Percentiles rank a stretch among this genome's conserved stretches.
Conservation (phyloP, 495 filamentous ascomycete species). For the Penicillium angulare region DNA sequence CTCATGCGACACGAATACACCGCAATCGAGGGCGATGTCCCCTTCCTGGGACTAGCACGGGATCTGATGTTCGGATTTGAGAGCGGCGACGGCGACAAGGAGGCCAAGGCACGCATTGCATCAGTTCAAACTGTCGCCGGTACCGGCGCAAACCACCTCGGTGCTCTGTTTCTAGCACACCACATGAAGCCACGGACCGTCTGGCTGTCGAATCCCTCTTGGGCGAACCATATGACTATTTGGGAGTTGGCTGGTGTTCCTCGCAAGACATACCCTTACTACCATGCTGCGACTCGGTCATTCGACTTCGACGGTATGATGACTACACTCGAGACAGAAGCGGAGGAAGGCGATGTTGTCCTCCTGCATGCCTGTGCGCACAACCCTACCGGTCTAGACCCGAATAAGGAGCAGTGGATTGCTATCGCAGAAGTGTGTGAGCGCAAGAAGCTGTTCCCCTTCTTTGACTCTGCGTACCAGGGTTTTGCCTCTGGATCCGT, state of each 20-base stretch:
- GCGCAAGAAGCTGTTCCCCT: conserved; percentile 51
- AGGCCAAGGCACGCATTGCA: conserved; percentile 38
- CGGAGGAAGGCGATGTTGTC: conserved; percentile 43
- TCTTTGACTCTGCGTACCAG: conserved; percentile 58
- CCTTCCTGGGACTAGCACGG: conserved; percentile 42
- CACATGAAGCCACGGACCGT: conserved; percentile 46
- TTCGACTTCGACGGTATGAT: conserved; percentile 50
- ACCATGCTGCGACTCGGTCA: conserved; percentile 41
- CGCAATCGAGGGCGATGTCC: conserved; percentile 46
- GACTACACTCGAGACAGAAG: conserved; percentile 40
- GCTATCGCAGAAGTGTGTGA: conserved; percentile 50
- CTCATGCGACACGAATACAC: conserved; percentile 48
- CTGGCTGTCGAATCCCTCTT: conserved; percentile 50
- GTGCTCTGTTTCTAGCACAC: conserved; percentile 75
- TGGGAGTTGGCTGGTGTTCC: conserved; percentile 45
- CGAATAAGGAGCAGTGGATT: conserved; percentile 53
- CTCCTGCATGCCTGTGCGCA: conserved; percentile 55
- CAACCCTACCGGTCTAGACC: conserved; percentile 56
- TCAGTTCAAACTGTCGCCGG: conserved; percentile 80
- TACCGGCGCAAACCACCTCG: conserved; percentile 86
- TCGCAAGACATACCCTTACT: conserved; percentile 51
- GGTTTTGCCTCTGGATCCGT: conserved; percentile 55
- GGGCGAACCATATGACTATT: conserved; percentile 50
- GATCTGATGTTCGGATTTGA: conserved; percentile 50
- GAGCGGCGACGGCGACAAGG: conserved; percentile 23